Base-by-base conservation (phyloP, 2,329 filamentous ascomycete genomes). In the Ceratocystis alfenasii region DNA sequence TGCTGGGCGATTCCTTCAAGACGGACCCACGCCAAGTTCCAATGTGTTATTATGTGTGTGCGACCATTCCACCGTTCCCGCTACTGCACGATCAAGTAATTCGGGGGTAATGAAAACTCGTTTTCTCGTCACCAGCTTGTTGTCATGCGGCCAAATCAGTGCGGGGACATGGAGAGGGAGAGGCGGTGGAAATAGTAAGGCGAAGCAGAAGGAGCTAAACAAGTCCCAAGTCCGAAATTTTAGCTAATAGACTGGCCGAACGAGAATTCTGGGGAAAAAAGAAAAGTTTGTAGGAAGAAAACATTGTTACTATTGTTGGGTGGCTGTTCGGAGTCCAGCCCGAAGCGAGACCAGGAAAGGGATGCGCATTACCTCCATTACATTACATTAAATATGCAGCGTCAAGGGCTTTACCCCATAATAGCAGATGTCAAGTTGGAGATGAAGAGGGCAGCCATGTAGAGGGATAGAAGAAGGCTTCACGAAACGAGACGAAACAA, bases 61-160 rank as follows among this genome's bases (percentile, higher is more conserved):
- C 50, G 6, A 55, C 50, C 50, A 55, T 55, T 22, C 15, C 59
- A 22, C 25, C 22, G 6, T 61, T 59, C 59, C 36, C 36, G 41
- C 50, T 60, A 46, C 55, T 50, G 28, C 64, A 65, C 30, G 20
- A 64, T 67, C 46, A 64, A 64, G 65, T 67, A 64, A 67, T 61
- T 45, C 25, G 62, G 53, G 53, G 61, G 65, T 67, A 67, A 67
- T 62, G 20, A 28, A 65, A 67, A 67, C 62, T 64, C 44, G 28
- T 28, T 44, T 46, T 50, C 48, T 63, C 41, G 55, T 61, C 44
- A 17, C 50, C 12, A 55, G 41, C 12, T 22, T 46, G 22, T 17
- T 44, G 63, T 64, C 63, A 64, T 64, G 63, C 45, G 63, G 63
- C 4, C 41, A 63, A 63, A 55, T 12, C n/a, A 55, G 22, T 55